Evolutionary conservation across 2,329 filamentous ascomycete species (phyloP).

Genomic region (Lachnellula arida): DNA sequence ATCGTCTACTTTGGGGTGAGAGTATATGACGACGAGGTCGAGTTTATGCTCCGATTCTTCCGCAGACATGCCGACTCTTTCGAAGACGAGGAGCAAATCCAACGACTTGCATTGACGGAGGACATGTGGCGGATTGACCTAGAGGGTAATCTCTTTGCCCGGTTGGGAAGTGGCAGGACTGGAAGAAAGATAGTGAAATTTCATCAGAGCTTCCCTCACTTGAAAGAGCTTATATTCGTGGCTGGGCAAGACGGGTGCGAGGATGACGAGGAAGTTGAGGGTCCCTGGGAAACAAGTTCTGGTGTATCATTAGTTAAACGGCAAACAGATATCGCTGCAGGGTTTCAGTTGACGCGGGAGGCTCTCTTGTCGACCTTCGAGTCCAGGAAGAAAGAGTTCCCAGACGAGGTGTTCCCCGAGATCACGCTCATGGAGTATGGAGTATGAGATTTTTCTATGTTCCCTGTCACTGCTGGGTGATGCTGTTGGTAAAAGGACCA

Average conservation of each 20-base stretch:
- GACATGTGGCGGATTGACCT: slow-evolving; percentile 1
- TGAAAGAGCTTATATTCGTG: slow-evolving; percentile 3
- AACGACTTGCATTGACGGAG: slow-evolving; percentile 6
- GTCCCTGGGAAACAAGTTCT: background rate
- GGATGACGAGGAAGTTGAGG: background rate
- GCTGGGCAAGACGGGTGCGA: background rate
- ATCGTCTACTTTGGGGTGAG: slow-evolving; percentile 11
- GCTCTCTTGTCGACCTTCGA: background rate
- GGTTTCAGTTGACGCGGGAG: background rate
- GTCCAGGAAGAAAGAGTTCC: background rate
- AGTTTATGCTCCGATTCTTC: slow-evolving; percentile 3
- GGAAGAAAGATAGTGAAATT: background rate
- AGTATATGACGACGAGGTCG: slow-evolving; percentile 5
- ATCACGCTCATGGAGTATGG: background rate
- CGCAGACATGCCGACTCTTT: background rate
- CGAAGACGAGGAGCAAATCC: slow-evolving; percentile 4
- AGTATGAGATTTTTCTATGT: background rate
- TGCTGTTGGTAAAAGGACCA: background rate
- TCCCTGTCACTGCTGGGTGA: background rate
- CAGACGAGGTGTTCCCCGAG: background rate
- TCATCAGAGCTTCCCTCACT: slow-evolving; percentile 1
- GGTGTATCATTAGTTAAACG: background rate
- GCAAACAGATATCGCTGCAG: background rate
- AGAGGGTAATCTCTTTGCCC: background rate
- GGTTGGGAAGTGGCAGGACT: background rate